phyloP scores from a whole-genome alignment of 2,329 filamentous ascomycete species.

The Paecilomyces variotii region DNA sequence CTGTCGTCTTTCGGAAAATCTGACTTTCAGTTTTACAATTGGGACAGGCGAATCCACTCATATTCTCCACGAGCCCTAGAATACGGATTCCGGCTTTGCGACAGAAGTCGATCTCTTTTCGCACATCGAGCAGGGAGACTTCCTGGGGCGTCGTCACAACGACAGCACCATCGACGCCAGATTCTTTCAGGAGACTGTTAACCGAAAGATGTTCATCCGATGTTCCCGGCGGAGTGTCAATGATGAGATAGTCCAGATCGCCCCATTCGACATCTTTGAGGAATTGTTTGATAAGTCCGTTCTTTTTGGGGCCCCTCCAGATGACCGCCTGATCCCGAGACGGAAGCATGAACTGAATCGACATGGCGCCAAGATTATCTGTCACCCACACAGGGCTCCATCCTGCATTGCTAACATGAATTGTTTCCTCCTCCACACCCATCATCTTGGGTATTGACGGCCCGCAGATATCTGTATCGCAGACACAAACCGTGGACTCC shows the following conservation, averaged over 20 bases:
- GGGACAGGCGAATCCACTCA: constrained; percentile 94
- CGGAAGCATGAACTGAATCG: constrained; percentile 95
- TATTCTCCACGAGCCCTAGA: constrained; percentile 90
- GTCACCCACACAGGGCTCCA: constrained; percentile 95
- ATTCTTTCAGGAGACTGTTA: constrained; percentile 83
- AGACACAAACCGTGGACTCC: constrained; percentile 75
- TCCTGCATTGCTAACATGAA: constrained; percentile 79
- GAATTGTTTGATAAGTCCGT: constrained; percentile 95
- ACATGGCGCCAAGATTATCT: constrained; percentile 94
- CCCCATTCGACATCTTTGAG: constrained; percentile 98
- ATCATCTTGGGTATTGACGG: constrained; percentile 98
- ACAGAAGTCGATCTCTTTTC: constrained; percentile 98
- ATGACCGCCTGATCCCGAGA: constrained; percentile 92
- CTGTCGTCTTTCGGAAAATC: constrained; percentile 87
- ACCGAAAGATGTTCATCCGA: constrained; percentile 93
- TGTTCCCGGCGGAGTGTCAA: constrained; percentile 93
- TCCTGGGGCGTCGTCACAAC: constrained; percentile 94
- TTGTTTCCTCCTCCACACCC: constrained; percentile 87
- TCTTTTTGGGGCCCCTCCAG: constrained; percentile 97
- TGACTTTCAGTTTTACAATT: constrained; percentile 73
- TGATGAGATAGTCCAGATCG: constrained; percentile 82
- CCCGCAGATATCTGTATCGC: constrained; percentile 97
- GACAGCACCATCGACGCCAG: constrained; percentile 86
- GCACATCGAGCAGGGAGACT: constrained; percentile 80
- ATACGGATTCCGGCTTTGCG: constrained; percentile 84